phyloP scores from a whole-genome alignment of 495 filamentous ascomycete species.

The Stereocaulon alpinum region DNA sequence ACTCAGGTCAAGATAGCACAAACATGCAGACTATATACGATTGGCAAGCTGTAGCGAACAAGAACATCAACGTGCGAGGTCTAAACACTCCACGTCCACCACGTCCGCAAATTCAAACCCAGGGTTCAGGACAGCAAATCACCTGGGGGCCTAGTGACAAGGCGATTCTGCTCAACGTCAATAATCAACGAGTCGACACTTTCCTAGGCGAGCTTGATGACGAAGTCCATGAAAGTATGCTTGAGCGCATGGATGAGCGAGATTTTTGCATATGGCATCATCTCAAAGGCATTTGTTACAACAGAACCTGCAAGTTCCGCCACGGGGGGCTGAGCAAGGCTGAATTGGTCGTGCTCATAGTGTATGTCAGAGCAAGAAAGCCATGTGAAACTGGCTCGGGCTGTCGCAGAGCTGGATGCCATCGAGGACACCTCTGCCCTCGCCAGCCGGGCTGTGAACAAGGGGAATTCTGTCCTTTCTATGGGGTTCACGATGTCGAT shows the following conservation, averaged over 20 bases:
- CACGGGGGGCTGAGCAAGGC: neutral
- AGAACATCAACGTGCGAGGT: neutral
- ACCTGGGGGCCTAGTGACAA: constrained; percentile 22
- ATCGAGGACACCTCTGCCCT: neutral
- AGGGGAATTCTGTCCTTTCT: neutral
- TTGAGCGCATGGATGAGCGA: constrained; percentile 27
- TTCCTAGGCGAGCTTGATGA: constrained; percentile 25
- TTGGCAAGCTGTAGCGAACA: neutral
- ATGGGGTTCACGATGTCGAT: neutral
- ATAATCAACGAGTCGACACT: constrained; percentile 35
- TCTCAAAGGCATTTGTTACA: constrained; percentile 18
- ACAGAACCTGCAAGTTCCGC: neutral
- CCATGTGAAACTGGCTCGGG: neutral
- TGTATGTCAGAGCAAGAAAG: neutral
- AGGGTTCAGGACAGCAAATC: neutral
- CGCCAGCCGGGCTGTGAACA: neutral
- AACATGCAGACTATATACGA: neutral
- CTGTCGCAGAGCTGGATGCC: constrained; percentile 1
- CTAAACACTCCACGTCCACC: neutral
- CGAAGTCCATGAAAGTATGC: constrained; percentile 28
- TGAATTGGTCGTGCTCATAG: neutral
- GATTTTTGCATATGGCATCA: constrained; percentile 38
- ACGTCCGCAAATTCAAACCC: neutral
- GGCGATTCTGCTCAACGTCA: constrained; percentile 35
- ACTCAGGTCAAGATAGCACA: neutral